These are phyloP conservation scores for Metarhizium anisopliae DNA, from an alignment of 2,329 filamentous ascomycete genomes.

Conservation along the genomic window DNA sequence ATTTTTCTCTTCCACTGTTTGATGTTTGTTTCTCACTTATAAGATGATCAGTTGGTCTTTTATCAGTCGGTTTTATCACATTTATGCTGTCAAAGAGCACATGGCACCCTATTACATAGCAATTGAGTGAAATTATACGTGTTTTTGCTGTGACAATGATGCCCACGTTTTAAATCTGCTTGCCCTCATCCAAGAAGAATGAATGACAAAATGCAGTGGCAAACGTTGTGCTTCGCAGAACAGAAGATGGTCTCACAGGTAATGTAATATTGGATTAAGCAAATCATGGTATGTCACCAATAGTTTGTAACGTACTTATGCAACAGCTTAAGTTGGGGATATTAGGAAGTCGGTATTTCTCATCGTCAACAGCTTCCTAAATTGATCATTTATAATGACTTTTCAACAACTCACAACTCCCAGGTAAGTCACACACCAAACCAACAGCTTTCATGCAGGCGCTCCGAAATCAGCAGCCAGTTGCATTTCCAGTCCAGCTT, in stretches of 20 bases:
- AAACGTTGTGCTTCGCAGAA: no score
- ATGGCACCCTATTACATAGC: background rate
- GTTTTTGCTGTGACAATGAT: background rate
- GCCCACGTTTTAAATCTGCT: background rate
- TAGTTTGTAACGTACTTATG: no score
- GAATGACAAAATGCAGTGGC: no score
- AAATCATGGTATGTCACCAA: no score
- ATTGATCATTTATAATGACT: background rate
- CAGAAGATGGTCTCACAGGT: no score
- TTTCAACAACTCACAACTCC: background rate
- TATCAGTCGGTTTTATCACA: conserved; percentile 3
- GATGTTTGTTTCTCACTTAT: background rate
- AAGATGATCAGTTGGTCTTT: background rate
- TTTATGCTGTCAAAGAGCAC: background rate
- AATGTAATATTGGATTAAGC: no score
- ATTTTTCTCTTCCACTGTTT: background rate
- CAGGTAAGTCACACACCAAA: background rate
- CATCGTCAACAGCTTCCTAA: background rate
- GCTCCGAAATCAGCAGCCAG: no score
- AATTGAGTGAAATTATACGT: background rate
- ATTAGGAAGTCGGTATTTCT: background rate
- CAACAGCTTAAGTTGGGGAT: background rate
- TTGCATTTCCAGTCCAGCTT: background rate
- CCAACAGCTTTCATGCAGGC: no score
- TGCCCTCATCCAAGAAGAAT: background rate